Percentiles rank a stretch among this genome's conserved stretches.
phyloP scores from a whole-genome alignment of 164 flowering plant genomes.

The Chloranthus sessilifolius region DNA sequence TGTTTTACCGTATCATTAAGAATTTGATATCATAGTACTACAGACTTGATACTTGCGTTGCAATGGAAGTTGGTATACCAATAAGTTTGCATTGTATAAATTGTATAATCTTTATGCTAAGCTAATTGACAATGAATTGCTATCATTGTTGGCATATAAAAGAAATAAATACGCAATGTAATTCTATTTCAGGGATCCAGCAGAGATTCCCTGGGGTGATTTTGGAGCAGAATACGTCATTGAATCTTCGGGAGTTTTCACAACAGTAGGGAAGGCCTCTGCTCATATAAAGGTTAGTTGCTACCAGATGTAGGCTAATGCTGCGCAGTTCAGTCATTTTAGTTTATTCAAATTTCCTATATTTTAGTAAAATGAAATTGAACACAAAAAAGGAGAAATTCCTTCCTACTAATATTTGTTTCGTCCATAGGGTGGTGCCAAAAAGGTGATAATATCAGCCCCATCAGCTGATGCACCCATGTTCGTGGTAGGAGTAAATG shows the following conservation, averaged over 20 bases:
- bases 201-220: conserved; percentile 89
- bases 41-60: no score
- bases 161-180: background rate
- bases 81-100: no score
- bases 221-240: conserved; percentile 82
- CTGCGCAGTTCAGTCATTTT: no score
- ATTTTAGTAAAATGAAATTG: background rate
- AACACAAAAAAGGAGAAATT: background rate
- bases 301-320: no score
- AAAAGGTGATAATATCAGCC: conserved; percentile 94
- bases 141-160: no score
- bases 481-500: conserved; percentile 98
- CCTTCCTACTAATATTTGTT: background rate
- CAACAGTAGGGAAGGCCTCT: conserved; percentile 72
- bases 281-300: conserved; percentile 71
- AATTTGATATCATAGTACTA: no score
- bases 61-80: no score
- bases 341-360: background rate
- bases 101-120: no score
- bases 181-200: conserved; percentile 62
- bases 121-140: no score
- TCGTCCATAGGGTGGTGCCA: conserved; percentile 95
- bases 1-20: no score
- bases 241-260: conserved; percentile 90
- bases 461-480: conserved; percentile 99